Evolutionary conservation across 2,329 filamentous ascomycete genomes (phyloP).

Genomic region (Sporothrix mexicana): DNA sequence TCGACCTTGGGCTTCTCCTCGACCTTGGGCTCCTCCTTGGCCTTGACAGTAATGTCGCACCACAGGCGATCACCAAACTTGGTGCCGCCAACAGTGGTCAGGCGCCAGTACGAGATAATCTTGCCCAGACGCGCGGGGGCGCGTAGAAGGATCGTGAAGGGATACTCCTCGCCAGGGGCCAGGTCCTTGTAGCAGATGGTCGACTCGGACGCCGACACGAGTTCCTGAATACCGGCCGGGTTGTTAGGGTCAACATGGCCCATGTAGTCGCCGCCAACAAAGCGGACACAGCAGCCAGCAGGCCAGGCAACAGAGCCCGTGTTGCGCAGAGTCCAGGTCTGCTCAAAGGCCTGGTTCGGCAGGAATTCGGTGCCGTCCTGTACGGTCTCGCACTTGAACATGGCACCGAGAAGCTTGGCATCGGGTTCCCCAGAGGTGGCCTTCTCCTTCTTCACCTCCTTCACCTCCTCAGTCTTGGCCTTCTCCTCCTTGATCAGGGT

Average conservation of each 20-base stretch:
- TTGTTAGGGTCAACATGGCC: constrained; percentile 82
- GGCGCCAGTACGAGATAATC: constrained; percentile 93
- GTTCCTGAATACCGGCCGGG: constrained; percentile 76
- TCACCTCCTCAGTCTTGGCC: neutral
- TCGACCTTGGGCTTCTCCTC: constrained; percentile 36
- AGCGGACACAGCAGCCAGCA: constrained; percentile 85
- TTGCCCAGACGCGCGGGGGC: constrained; percentile 78
- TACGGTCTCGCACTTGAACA: constrained; percentile 80
- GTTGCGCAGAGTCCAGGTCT: constrained; percentile 92
- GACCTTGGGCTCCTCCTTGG: constrained; percentile 42
- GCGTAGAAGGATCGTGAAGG: constrained; percentile 85
- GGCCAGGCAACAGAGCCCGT: constrained; percentile 82
- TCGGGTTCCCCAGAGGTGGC: constrained; percentile 35
- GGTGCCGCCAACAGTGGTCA: constrained; percentile 78
- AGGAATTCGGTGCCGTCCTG: constrained; percentile 75
- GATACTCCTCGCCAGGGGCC: constrained; percentile 72
- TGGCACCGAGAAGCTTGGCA: constrained; percentile 52
- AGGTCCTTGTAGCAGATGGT: constrained; percentile 74
- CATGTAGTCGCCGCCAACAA: constrained; percentile 95
- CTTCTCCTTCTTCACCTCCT: neutral
- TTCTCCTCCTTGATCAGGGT: too few species aligned
- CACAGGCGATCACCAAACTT: constrained; percentile 93
- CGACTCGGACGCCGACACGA: constrained; percentile 81
- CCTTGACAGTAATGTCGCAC: constrained; percentile 83
- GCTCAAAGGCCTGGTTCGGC: constrained; percentile 77